Evolutionary conservation across 208 protist species (phyloP), one percentile per base, ranked within the genome.

Genomic region (Crithidia sp.): DNA sequence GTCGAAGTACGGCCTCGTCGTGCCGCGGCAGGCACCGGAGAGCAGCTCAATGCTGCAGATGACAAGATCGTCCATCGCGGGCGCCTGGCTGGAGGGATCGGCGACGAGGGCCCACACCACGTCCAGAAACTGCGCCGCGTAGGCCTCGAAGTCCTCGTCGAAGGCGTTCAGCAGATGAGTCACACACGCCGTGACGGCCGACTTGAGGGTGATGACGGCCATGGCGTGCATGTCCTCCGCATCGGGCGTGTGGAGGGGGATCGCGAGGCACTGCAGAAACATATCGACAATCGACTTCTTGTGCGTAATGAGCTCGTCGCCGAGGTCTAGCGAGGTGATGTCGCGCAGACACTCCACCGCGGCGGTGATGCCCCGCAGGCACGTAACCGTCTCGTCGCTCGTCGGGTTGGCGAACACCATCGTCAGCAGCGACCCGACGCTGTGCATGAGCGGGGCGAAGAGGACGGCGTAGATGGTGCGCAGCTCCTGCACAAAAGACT

Each of bases 91-190:
- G n/a, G 71, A 59, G 4, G 81, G 81, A 66, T 90, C 85, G 12
- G 89, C 83, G 37, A 99, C 76, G 28, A 98, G 66, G 9, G 69
- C 74, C 95, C 96, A 98, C 17, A 98, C 89, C 41, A 85, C 85
- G 58, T 91, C 66, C 0, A 98, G 82, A 76, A 99, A 98, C 49
- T 81, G 71, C 47, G 73, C 54, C 3, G 98, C 88, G 66, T 93
- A 95, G 10, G 85, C 76, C 67, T 95, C 85, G 74, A 98, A 97
- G 74, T 97, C 93, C 64, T 99, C 96, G 76, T 99, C 97, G 76
- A 98, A 99, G 47, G 90, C 84, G 45, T 78, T 77, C 6, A 98
- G 85, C 73, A 97, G 98, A 47, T 98, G 88, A 36, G 91, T 97
- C 50, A 98, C 81, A 79, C 87, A 97, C 6, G 92, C 70, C 40